Percentiles rank a stretch among this genome's conserved stretches.
Conservation (phyloP, 2,329 filamentous ascomycete species). For the Diaporthe aspalathi region DNA sequence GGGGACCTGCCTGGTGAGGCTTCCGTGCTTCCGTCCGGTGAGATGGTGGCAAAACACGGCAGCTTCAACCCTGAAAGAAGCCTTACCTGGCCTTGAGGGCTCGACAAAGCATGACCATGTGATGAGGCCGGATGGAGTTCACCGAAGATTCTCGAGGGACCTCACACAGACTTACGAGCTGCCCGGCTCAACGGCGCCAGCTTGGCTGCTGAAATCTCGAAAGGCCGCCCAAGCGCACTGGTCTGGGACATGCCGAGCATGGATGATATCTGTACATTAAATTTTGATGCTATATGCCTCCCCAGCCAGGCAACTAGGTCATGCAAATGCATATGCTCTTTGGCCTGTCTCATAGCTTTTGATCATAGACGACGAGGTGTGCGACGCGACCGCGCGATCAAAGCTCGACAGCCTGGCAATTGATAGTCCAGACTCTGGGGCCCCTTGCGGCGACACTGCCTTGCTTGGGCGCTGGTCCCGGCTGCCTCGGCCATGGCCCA, state of each 20-base stretch:
- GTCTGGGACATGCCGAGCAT: not conserved
- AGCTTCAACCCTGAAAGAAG: not conserved
- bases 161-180: too few relatives aligned
- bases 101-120: not conserved
- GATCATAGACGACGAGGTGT: not conserved
- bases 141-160: not conserved
- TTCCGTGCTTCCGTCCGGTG: not conserved
- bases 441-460: not conserved
- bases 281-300: not conserved
- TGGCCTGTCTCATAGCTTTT: not conserved
- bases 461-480: not conserved
- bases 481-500: not conserved
- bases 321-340: conserved; percentile 5
- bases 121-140: not conserved
- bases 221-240: not conserved
- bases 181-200: not conserved
- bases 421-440: not conserved
- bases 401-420: not conserved
- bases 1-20: too few relatives aligned
- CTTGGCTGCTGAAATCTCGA: not conserved
- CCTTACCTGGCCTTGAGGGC: not conserved
- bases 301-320: not conserved
- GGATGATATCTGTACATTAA: not conserved
- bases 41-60: not conserved
- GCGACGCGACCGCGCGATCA: too few relatives aligned